phyloP scores from a whole-genome alignment of 495 filamentous ascomycete genomes.

The Geoglossum glabrum region DNA sequence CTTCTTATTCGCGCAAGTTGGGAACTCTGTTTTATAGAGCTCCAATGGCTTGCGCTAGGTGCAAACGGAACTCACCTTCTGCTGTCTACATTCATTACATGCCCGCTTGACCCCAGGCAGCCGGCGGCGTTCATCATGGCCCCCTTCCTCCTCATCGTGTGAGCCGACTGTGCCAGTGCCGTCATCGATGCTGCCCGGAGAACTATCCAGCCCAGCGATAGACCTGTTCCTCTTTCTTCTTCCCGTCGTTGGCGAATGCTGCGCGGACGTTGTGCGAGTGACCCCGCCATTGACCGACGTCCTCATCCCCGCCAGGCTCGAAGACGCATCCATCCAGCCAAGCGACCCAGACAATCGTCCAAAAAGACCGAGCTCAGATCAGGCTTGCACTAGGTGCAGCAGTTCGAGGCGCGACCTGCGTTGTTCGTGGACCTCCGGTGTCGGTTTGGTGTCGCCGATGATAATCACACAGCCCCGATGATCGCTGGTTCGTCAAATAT shows the following conservation, averaged over 20 bases:
- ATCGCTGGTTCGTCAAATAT: background rate
- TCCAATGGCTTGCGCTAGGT: background rate
- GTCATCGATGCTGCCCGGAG: constrained; percentile 44
- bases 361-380: background rate
- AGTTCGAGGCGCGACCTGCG: background rate
- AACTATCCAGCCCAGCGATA: constrained; percentile 38
- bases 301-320: background rate
- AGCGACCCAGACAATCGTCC: background rate
- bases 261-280: background rate
- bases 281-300: background rate
- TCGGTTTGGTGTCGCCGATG: background rate
- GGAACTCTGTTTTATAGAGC: background rate
- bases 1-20: constrained; percentile 1
- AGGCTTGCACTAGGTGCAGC: background rate
- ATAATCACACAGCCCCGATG: background rate
- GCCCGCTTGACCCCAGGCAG: constrained; percentile 67
- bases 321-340: background rate
- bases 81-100: constrained; percentile 88
- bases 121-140: constrained; percentile 22
- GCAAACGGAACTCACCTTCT: constrained; percentile 42
- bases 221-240: constrained; percentile 23
- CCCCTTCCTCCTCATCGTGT: constrained; percentile 34
- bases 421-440: constrained; percentile 1
- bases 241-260: background rate
- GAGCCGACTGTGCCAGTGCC: background rate